Evolutionary conservation across 2,329 filamentous ascomycete species (phyloP).

Genomic region (Diaporthe sp.): DNA sequence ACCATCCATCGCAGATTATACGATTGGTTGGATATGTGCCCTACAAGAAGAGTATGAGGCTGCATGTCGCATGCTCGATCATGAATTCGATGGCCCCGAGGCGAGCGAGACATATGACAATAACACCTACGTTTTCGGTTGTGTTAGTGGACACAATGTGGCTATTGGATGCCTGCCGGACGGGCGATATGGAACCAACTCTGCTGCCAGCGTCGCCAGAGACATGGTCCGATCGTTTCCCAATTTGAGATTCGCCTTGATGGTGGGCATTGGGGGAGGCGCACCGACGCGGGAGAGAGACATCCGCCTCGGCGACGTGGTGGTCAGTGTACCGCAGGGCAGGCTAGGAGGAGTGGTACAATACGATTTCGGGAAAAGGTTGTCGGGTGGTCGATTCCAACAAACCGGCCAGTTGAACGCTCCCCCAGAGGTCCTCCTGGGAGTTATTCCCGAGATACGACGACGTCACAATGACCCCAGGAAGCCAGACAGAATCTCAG

Average conservation of each 20-base stretch:
- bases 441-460: too few relatives aligned
- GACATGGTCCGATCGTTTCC: constrained; percentile 45
- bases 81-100: too few relatives aligned
- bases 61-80: too few relatives aligned
- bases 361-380: constrained; percentile 42
- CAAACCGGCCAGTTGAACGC: not conserved
- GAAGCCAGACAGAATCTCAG: too few relatives aligned
- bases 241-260: constrained; percentile 43
- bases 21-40: constrained; percentile 33
- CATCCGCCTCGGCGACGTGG: constrained; percentile 48
- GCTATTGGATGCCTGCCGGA: constrained; percentile 44
- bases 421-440: not conserved
- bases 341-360: constrained; percentile 37
- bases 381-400: constrained; percentile 26
- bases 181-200: constrained; percentile 41
- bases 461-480: too few relatives aligned
- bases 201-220: constrained; percentile 43
- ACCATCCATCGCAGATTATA: too few relatives aligned
- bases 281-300: constrained; percentile 47
- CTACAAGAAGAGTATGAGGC: too few relatives aligned
- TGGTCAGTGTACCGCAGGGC: constrained; percentile 39
- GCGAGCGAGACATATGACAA: constrained; percentile 38
- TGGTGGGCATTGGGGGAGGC: constrained; percentile 50
- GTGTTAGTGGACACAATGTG: constrained; percentile 47
- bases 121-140: constrained; percentile 46